phyloP scores from a whole-genome alignment of 345 rosid species.

The Hibiscus tridactylites region DNA sequence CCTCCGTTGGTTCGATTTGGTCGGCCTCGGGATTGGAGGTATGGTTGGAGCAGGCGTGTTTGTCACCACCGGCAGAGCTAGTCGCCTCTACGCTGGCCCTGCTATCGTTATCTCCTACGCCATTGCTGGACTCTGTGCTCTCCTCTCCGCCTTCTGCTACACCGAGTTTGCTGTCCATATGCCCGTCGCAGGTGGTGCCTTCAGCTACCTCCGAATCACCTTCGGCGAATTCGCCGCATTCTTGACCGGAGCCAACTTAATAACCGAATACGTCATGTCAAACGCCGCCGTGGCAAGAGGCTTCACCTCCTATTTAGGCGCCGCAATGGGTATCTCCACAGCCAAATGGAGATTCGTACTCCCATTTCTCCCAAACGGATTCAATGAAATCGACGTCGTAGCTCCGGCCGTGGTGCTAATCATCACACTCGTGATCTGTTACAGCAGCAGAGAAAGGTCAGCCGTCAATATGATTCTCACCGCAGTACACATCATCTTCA shows the following conservation, averaged over 20 bases:
- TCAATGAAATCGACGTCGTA: constrained; percentile 58
- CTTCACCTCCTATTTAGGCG: constrained; percentile 60
- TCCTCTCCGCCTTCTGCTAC: constrained; percentile 92
- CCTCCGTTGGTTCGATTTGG: constrained; percentile 77
- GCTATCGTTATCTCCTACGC: constrained; percentile 72
- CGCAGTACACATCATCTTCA: constrained; percentile 63
- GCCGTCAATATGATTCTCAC: constrained; percentile 68
- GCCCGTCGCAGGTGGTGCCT: constrained; percentile 98
- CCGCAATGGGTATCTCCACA: constrained; percentile 63
- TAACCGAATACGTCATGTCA: constrained; percentile 82
- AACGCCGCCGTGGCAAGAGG: constrained; percentile 87
- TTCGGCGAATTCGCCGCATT: constrained; percentile 89
- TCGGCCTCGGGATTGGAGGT: constrained; percentile 82
- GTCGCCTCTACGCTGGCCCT: constrained; percentile 57
- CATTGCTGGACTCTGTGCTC: constrained; percentile 85
- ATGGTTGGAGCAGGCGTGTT: constrained; percentile 97
- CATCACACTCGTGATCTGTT: constrained; percentile 63
- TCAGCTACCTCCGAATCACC: constrained; percentile 82
- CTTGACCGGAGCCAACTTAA: constrained; percentile 70
- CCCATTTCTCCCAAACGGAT: constrained; percentile 52
- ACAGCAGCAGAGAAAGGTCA: constrained; percentile 78
- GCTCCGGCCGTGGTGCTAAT: constrained; percentile 50
- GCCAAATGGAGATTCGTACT: constrained; percentile 54
- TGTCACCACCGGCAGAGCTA: constrained; percentile 71
- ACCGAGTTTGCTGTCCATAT: constrained; percentile 93